A percentile compares a stretch with the other conserved stretches of the same genome.
These are phyloP conservation scores for Moricandia moricandioides DNA, from an alignment of 345 rosid genomes.

Conservation along the genomic window DNA sequence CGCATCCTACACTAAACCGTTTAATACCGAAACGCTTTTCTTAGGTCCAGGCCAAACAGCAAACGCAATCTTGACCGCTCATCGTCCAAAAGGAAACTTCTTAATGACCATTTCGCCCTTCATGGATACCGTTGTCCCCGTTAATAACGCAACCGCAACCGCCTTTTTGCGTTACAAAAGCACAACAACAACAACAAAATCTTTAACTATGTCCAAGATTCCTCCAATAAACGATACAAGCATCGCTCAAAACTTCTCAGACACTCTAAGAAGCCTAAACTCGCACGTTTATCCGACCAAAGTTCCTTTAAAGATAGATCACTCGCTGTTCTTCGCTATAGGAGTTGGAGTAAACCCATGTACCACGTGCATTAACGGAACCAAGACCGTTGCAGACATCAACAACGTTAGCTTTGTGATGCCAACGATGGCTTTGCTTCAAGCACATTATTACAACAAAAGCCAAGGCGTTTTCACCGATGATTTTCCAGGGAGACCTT, in stretches of 20 bases:
- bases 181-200: constrained; percentile 39
- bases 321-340: constrained; percentile 50
- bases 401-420: constrained; percentile 62
- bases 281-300: constrained; percentile 47
- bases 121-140: constrained; percentile 66
- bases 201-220: constrained; percentile 37
- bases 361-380: constrained; percentile 57
- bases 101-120: constrained; percentile 63
- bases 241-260: constrained; percentile 35
- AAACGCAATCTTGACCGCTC: constrained; percentile 54
- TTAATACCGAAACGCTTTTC: constrained; percentile 50
- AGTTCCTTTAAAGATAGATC: constrained; percentile 56
- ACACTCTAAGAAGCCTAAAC: constrained; percentile 59
- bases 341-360: constrained; percentile 67
- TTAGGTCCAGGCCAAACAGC: constrained; percentile 82
- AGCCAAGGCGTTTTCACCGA: constrained; percentile 58
- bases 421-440: constrained; percentile 58
- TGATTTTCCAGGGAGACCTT: constrained; percentile 65
- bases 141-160: constrained; percentile 49
- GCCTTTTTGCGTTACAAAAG: constrained; percentile 50
- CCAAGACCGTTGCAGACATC: constrained; percentile 39
- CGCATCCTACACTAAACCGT: constrained; percentile 60
- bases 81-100: constrained; percentile 46
- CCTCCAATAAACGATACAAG: constrained; percentile 66
- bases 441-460: constrained; percentile 62